These are phyloP conservation scores for Teunomyces panamensis DNA, from an alignment of 805 yeast species.

Conservation along the genomic window DNA sequence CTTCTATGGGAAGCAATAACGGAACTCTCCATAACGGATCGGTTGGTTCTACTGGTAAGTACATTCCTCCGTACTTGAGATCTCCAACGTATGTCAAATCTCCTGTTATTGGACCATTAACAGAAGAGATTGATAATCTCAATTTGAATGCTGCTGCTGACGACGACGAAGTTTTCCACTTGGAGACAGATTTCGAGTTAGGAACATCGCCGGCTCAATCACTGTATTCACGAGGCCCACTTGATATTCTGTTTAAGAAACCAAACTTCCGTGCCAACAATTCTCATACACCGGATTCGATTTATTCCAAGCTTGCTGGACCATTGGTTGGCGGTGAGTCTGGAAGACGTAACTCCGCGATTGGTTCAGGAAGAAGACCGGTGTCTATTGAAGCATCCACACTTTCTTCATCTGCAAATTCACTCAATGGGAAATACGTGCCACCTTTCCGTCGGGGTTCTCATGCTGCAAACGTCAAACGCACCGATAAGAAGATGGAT, in stretches of 20 bases:
- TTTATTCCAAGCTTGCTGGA: neutral
- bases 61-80: constrained; percentile 42
- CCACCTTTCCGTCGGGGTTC: constrained; percentile 72
- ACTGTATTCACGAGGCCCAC: neutral
- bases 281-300: constrained; percentile 5
- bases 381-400: constrained; percentile 7
- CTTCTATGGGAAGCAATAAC: neutral
- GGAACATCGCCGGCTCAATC: constrained; percentile 1
- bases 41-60: constrained; percentile 25
- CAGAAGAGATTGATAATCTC: constrained; percentile 36
- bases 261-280: constrained; percentile 11
- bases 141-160: constrained; percentile 16
- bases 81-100: constrained; percentile 34
- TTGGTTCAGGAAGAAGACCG: constrained; percentile 5
- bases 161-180: constrained; percentile 39
- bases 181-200: constrained; percentile 38
- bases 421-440: constrained; percentile 54
- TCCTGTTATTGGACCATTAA: constrained; percentile 30
- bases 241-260: constrained; percentile 12
- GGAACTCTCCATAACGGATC: constrained; percentile 1
- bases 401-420: constrained; percentile 10
- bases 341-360: constrained; percentile 7
- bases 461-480: constrained; percentile 12
- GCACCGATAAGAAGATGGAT: constrained; percentile 5
- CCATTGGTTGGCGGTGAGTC: neutral